phyloP scores from a whole-genome alignment of 169 alveolate genomes.

The Fabrea salina region DNA sequence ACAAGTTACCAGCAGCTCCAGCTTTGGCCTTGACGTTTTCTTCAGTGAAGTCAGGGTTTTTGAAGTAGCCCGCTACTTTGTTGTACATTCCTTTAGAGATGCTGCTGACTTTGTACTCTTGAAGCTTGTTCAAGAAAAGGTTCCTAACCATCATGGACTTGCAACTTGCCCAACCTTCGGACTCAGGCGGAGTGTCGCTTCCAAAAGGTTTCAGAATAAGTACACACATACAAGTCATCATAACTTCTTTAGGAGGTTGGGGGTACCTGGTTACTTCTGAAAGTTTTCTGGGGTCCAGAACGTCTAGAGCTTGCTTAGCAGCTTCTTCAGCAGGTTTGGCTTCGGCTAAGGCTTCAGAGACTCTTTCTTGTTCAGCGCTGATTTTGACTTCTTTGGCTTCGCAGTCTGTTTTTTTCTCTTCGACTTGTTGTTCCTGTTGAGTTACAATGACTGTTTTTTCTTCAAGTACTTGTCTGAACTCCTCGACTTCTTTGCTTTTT shows the following conservation, averaged over 20 bases:
- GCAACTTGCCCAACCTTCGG: slow-evolving; percentile 89
- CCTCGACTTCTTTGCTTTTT: slow-evolving; percentile 83
- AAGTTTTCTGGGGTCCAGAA: slow-evolving; percentile 72
- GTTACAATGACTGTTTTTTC: slow-evolving; percentile 83
- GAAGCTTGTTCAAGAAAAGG: background rate
- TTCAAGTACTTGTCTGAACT: slow-evolving; percentile 79
- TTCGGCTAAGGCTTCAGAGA: slow-evolving; percentile 83
- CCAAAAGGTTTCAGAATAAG: slow-evolving; percentile 82
- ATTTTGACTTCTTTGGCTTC: slow-evolving; percentile 58
- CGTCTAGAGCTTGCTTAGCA: slow-evolving; percentile 84
- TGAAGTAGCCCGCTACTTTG: slow-evolving; percentile 75
- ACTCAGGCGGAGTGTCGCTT: slow-evolving; percentile 55
- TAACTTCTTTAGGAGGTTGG: slow-evolving; percentile 85
- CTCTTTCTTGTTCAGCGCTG: slow-evolving; percentile 76
- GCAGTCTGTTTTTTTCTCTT: slow-evolving; percentile 69
- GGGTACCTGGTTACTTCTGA: slow-evolving; percentile 82
- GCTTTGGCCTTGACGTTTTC: slow-evolving; percentile 77
- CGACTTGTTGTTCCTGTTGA: slow-evolving; percentile 78
- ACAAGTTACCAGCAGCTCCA: slow-evolving; percentile 90
- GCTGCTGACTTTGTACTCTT: background rate
- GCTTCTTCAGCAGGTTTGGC: slow-evolving; percentile 88
- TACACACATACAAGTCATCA: slow-evolving; percentile 75
- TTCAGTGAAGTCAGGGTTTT: slow-evolving; percentile 79
- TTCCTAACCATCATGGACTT: slow-evolving; percentile 69
- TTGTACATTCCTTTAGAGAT: slow-evolving; percentile 61